Conservation (phyloP, 139 green algal species). For the Raphidocelis subcapitata region DNA sequence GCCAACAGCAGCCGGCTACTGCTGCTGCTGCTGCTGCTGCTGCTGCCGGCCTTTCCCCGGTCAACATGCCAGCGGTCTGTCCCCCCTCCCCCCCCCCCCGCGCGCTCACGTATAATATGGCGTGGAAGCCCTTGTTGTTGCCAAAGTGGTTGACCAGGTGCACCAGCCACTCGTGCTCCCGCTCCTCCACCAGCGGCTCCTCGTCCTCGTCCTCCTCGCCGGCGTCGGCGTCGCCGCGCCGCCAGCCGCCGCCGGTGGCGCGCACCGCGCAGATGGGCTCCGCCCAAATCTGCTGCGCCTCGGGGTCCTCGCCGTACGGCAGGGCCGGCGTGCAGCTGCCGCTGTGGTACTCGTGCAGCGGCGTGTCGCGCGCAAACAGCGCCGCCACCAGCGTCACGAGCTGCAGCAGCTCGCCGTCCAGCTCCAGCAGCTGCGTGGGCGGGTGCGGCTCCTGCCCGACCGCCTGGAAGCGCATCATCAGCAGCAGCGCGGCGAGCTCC, state of each 20-base stretch:
- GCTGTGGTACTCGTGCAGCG: neutral
- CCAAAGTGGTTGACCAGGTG: constrained; percentile 25
- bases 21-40: neutral
- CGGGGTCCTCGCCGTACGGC: no score
- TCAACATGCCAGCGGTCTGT: no score
- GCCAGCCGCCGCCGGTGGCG: neutral
- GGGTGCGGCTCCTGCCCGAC: no score
- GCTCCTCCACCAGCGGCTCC: neutral
- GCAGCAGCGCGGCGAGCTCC: neutral
- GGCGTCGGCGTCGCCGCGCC: neutral
- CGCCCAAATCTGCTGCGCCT: neutral
- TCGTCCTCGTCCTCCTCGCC: constrained; percentile 3
- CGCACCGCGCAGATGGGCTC: neutral
- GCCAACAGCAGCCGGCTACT: no score
- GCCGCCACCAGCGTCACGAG: constrained; percentile 3
- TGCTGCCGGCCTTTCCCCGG: neutral
- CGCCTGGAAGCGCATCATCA: no score
- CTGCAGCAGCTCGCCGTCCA: constrained; percentile 21
- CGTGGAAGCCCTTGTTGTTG: constrained; percentile 4
- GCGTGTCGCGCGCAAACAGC: constrained; percentile 8
- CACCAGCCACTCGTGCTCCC: constrained; percentile 1
- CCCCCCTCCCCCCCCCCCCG: no score
- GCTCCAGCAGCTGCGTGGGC: constrained; percentile 3
- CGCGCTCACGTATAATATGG: constrained; percentile 3
- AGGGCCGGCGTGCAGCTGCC: neutral